These are phyloP conservation scores for Hagleromyces aurorensis DNA, from an alignment of 805 yeast genomes.

Conservation along the genomic window DNA sequence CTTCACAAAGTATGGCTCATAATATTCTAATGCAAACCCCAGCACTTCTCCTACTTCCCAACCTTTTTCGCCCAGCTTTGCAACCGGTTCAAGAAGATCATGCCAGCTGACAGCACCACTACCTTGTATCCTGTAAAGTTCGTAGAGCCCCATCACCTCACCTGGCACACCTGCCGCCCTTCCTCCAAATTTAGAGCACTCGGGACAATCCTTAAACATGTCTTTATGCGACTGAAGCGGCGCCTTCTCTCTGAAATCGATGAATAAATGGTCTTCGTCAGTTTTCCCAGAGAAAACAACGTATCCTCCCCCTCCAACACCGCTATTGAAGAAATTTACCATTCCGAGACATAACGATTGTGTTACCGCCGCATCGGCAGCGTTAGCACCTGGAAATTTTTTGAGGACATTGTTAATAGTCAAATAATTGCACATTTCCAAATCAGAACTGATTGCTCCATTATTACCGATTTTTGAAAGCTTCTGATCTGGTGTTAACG, in stretches of 20 bases:
- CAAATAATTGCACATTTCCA: constrained; percentile 30
- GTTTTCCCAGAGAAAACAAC: constrained; percentile 36
- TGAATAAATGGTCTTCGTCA: constrained; percentile 44
- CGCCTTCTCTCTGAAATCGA: constrained; percentile 88
- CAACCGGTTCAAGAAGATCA: constrained; percentile 69
- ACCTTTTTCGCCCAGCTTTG: constrained; percentile 55
- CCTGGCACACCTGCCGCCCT: constrained; percentile 90
- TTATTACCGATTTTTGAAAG: constrained; percentile 21
- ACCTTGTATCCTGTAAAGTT: constrained; percentile 51
- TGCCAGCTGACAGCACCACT: constrained; percentile 67
- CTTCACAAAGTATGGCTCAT: constrained; percentile 28
- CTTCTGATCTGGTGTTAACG: constrained; percentile 29
- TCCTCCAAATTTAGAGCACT: constrained; percentile 67
- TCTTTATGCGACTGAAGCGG: constrained; percentile 53
- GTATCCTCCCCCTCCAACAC: constrained; percentile 91
- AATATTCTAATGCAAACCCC: constrained; percentile 36
- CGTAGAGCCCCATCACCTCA: constrained; percentile 75
- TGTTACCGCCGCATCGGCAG: constrained; percentile 91
- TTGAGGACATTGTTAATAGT: constrained; percentile 22
- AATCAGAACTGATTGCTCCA: constrained; percentile 33
- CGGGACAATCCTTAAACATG: constrained; percentile 49
- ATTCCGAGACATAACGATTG: constrained; percentile 85
- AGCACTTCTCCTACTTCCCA: constrained; percentile 45
- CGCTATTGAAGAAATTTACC: constrained; percentile 73
- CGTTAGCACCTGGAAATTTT: constrained; percentile 48